Evolutionary conservation across 2,329 filamentous ascomycete species (phyloP).

Genomic region (Phialophora verrucosa): DNA sequence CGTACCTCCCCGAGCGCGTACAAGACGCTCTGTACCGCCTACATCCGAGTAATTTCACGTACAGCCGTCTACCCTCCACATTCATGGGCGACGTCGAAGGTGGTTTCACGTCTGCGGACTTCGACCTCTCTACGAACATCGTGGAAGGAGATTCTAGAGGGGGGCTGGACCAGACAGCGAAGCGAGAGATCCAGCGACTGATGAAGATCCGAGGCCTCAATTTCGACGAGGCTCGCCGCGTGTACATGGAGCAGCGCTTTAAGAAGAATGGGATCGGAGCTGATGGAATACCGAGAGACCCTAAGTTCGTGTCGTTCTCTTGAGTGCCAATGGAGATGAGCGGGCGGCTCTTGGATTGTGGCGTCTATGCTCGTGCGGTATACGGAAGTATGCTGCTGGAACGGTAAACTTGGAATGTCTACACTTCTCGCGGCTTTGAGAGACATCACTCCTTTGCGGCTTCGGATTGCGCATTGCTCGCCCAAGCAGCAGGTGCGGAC

Average conservation of each 20-base stretch:
- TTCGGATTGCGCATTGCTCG: background rate
- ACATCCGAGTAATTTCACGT: conserved; percentile 57
- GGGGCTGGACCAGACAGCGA: conserved; percentile 79
- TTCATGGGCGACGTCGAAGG: conserved; percentile 88
- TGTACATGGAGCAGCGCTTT: conserved; percentile 86
- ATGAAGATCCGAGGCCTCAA: conserved; percentile 84
- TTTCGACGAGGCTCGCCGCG: conserved; percentile 88
- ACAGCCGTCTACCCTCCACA: conserved; percentile 74
- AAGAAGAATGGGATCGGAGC: conserved; percentile 84
- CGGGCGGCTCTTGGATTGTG: background rate
- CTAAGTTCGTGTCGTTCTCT: conserved; percentile 89
- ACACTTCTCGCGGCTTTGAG: background rate
- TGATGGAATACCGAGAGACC: conserved; percentile 86
- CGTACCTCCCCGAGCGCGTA: conserved; percentile 60
- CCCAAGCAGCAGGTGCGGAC: background rate
- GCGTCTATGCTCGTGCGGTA: background rate
- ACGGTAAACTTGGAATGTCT: background rate
- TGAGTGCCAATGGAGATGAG: conserved; percentile 12
- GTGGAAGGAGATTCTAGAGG: conserved; percentile 76
- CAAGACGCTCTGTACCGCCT: conserved; percentile 57
- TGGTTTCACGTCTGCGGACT: conserved; percentile 80
- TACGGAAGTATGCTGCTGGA: background rate
- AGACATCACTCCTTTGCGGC: background rate
- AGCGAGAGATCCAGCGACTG: conserved; percentile 81
- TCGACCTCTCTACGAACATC: conserved; percentile 82